Base-by-base conservation (phyloP, 257 asterid species). In the Petunia secreta region DNA sequence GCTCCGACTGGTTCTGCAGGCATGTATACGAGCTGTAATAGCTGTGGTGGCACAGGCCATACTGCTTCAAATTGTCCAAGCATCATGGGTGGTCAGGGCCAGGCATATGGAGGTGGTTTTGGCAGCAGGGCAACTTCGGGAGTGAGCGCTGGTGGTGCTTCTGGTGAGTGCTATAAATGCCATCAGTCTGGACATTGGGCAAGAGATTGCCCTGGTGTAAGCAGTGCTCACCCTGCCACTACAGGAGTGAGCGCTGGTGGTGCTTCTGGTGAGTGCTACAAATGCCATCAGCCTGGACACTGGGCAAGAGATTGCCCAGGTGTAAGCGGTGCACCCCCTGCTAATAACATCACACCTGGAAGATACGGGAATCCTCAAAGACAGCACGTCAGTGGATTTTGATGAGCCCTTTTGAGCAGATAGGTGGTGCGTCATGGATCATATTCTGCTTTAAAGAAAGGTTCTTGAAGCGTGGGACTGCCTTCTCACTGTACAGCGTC, bases 121-220 rank as follows among this genome's bases (percentile, higher is more conserved):
- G 82, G 75, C 77, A 87, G 68, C 79, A 89, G 50, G 63, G 57
- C 44, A 15, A 40, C 79, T 25, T 78, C 92, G 53, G 91, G 87
- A 15, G 67, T 84, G 25, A 77, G 85, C 50, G 82, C 54, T 66
- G 89, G 87, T 10, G 93, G 91, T 63, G 80, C 81, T 44, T 84
- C 87, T 2, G 41, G 69, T 15, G 96, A 93, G 83, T 94, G 98
- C 87, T 91, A 75, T 80, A 95, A 93, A 80, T 95, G 98, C 82
- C 94, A 91, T 87, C 92, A 95, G 83, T 0, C 4, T 39, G 99
- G 99, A 62, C 99, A 95, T 82, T 93, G 93, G 97, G 94, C 97
- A 0, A 90, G 82, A 80, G 96, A 95, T 83, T 95, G 99, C 85
- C 97, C 98, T 2, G 86, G 84, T 38, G 48, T 59, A 36, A 75